These are phyloP conservation scores for Aaosphaeria arxii DNA, from an alignment of 2,329 filamentous ascomycete species.

Conservation along the genomic window DNA sequence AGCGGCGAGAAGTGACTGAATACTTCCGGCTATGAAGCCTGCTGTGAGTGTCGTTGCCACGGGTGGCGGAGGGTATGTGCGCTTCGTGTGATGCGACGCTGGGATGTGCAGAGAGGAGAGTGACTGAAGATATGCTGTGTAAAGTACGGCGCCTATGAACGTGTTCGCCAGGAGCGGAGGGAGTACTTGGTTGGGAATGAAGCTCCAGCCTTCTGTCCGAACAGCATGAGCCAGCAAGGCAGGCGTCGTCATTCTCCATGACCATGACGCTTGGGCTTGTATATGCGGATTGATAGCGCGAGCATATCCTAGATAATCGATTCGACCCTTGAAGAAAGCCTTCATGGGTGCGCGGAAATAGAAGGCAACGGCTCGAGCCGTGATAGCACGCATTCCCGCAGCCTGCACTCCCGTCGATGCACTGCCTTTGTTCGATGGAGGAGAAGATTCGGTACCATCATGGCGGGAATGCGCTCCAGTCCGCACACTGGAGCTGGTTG, in stretches of 20 bases:
- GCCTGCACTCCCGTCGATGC: constrained; percentile 75
- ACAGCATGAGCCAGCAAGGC: constrained; percentile 68
- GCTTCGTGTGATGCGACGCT: constrained; percentile 57
- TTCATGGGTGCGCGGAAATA: constrained; percentile 91
- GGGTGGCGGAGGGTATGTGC: constrained; percentile 68
- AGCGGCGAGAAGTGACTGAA: constrained; percentile 71
- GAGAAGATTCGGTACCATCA: constrained; percentile 14
- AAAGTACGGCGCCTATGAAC: constrained; percentile 70
- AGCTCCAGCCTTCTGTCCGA: constrained; percentile 67
- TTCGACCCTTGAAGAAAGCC: constrained; percentile 84
- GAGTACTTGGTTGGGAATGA: constrained; percentile 73
- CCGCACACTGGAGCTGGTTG: constrained; percentile 30
- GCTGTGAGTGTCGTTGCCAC: constrained; percentile 64
- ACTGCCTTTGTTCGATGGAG: constrained; percentile 50
- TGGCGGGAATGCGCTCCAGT: constrained; percentile 27
- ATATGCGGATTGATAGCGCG: constrained; percentile 60
- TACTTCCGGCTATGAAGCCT: constrained; percentile 64
- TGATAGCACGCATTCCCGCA: constrained; percentile 78
- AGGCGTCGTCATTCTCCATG: constrained; percentile 65
- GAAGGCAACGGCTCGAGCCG: constrained; percentile 79
- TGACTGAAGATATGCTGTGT: constrained; percentile 71
- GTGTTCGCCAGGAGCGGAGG: constrained; percentile 74
- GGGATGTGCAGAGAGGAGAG: constrained; percentile 65
- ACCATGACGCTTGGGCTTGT: constrained; percentile 51
- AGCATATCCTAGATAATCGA: constrained; percentile 73